These are phyloP conservation scores for Didymella sp. DNA, from an alignment of 2,329 filamentous ascomycete species.

Conservation along the genomic window DNA sequence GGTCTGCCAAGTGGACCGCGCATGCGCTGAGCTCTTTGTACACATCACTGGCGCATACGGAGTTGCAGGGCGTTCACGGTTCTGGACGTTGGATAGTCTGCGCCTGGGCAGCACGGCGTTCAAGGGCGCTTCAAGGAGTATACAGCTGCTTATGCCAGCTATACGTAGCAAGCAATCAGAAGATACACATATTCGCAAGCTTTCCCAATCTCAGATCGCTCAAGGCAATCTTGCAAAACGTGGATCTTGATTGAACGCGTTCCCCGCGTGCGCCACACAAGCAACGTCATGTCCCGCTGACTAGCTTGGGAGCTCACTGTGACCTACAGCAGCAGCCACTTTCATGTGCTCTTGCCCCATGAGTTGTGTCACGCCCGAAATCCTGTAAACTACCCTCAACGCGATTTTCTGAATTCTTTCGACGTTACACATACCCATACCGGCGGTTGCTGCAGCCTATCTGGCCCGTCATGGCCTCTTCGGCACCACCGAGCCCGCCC, in stretches of 20 bases:
- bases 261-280: slow-evolving; percentile 20
- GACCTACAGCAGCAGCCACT: slow-evolving; percentile 19
- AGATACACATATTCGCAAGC: slow-evolving; percentile 6
- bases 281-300: slow-evolving; percentile 21
- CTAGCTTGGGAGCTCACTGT: slow-evolving; percentile 11
- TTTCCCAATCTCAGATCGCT: neutral
- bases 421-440: slow-evolving; percentile 6
- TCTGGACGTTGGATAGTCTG: slow-evolving; percentile 14
- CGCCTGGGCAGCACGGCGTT: slow-evolving; percentile 16
- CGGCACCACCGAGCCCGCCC: slow-evolving; percentile 51
- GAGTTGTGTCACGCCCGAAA: slow-evolving; percentile 4
- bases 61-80: slow-evolving; percentile 15
- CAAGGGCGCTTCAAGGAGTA: neutral
- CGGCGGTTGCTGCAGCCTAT: slow-evolving; percentile 15
- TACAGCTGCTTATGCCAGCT: slow-evolving; percentile 1
- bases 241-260: slow-evolving; percentile 11
- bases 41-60: slow-evolving; percentile 30
- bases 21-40: slow-evolving; percentile 38
- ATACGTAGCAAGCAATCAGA: slow-evolving; percentile 3
- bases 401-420: neutral
- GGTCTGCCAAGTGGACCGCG: slow-evolving; percentile 50
- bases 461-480: slow-evolving; percentile 43
- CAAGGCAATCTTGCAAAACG: neutral
- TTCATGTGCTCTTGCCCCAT: slow-evolving; percentile 17
- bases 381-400: neutral